Conservation (phyloP, 2,329 filamentous ascomycete species). For the Chaetomiaceae sp. region DNA sequence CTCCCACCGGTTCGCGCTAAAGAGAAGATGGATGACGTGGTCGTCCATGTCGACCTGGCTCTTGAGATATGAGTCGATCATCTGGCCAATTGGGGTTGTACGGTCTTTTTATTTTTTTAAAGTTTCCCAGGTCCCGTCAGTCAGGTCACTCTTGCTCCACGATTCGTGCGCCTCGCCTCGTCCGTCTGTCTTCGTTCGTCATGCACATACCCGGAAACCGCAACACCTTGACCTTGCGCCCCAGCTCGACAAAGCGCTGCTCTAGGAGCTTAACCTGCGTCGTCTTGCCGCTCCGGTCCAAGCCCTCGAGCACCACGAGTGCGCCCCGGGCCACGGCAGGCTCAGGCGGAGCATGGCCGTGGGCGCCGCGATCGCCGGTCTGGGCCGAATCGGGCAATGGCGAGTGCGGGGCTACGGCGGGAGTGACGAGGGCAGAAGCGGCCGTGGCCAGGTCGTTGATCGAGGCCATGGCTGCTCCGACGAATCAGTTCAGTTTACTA, state of each 20-base stretch:
- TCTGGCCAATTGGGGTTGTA: slow-evolving; percentile 75
- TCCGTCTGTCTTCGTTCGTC: no score
- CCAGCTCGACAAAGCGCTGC: slow-evolving; percentile 47
- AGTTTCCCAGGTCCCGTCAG: neutral
- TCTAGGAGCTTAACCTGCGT: slow-evolving; percentile 75
- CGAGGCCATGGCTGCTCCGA: slow-evolving; percentile 32
- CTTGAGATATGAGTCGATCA: slow-evolving; percentile 80
- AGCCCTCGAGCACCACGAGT: slow-evolving; percentile 79
- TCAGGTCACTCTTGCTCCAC: no score
- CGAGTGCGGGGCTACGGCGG: slow-evolving; percentile 20
- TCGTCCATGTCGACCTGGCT: slow-evolving; percentile 72
- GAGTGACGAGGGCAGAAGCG: slow-evolving; percentile 36
- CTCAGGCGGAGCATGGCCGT: neutral
- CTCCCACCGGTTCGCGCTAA: slow-evolving; percentile 91
- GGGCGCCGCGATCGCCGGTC: neutral
- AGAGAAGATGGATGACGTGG: slow-evolving; percentile 84
- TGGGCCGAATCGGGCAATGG: slow-evolving; percentile 10
- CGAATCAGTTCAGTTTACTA: slow-evolving; percentile 1
- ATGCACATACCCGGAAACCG: slow-evolving; percentile 51
- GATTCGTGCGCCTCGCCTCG: no score
- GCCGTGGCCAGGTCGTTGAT: slow-evolving; percentile 49
- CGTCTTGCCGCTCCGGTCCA: slow-evolving; percentile 88
- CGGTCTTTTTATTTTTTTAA: slow-evolving; percentile 63
- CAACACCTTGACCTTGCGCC: slow-evolving; percentile 49
- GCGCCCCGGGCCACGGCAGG: slow-evolving; percentile 52